phyloP scores from a whole-genome alignment of 176 grass and related monocot genomes.

The Triticum dicoccoides region DNA sequence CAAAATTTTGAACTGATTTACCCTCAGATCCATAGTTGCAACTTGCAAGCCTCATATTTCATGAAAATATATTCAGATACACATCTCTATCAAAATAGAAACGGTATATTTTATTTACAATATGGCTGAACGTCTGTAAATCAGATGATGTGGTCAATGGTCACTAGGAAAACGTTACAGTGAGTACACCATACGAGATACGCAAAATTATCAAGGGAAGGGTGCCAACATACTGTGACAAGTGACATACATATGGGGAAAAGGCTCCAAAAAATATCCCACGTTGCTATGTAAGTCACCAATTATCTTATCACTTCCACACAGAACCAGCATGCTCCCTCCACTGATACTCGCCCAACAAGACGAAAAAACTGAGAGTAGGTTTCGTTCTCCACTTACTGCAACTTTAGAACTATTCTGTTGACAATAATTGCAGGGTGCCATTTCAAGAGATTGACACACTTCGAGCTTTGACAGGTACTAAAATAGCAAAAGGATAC shows the following conservation, averaged over 20 bases:
- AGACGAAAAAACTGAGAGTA: not conserved
- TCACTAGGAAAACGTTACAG: not conserved
- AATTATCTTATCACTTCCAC: not conserved
- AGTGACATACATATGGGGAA: not conserved
- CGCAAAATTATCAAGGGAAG: not conserved
- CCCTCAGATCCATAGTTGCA: not conserved
- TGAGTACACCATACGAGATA: not conserved
- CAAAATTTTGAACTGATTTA: not conserved
- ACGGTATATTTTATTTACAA: not conserved
- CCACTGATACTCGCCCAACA: not conserved
- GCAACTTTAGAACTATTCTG: not conserved
- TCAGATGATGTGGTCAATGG: not conserved
- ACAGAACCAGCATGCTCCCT: not conserved
- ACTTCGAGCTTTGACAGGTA: not conserved
- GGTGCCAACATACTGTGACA: not conserved
- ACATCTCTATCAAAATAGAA: not conserved
- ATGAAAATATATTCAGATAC: not conserved
- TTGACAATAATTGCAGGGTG: not conserved
- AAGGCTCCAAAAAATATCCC: not conserved
- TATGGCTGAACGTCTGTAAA: not conserved
- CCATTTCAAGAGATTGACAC: constrained; percentile 21
- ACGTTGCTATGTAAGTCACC: not conserved
- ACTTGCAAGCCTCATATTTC: not conserved
- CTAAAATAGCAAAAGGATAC: constrained; percentile 52
- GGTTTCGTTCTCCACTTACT: not conserved